phyloP scores from a whole-genome alignment of 192 early-diverging fungal species.

The Coemansia pectinata region DNA sequence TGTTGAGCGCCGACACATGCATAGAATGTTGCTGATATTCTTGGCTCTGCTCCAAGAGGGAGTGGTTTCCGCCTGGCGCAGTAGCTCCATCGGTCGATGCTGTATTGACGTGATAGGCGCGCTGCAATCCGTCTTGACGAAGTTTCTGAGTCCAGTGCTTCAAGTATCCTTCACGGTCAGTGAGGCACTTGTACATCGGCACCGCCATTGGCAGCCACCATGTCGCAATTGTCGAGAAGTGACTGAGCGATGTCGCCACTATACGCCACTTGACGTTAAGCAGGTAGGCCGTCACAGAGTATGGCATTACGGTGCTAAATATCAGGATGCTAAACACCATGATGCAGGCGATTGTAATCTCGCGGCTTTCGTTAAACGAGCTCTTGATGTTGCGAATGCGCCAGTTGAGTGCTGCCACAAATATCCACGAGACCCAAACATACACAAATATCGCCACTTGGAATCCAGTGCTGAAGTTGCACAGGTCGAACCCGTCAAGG shows the following conservation, averaged over 20 bases:
- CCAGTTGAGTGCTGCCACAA: constrained; percentile 30
- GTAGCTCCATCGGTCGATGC: neutral
- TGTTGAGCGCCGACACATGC: neutral
- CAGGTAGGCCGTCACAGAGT: constrained; percentile 21
- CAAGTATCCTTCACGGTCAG: constrained; percentile 19
- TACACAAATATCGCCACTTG: constrained; percentile 37
- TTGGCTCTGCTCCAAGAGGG: neutral
- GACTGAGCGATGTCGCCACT: constrained; percentile 34
- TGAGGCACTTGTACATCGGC: constrained; percentile 32
- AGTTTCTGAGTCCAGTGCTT: constrained; percentile 24
- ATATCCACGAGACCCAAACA: constrained; percentile 37
- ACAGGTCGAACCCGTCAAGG: constrained; percentile 20
- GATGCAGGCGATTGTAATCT: constrained; percentile 22
- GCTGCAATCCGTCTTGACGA: constrained; percentile 34
- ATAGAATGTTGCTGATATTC: neutral
- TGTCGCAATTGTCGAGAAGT: constrained; percentile 23
- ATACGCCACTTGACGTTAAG: constrained; percentile 22
- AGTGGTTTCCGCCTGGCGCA: neutral
- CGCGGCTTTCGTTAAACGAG: constrained; percentile 53
- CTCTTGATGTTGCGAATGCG: constrained; percentile 49
- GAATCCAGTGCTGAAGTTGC: constrained; percentile 28
- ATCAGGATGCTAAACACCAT: constrained; percentile 25
- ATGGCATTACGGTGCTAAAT: constrained; percentile 38
- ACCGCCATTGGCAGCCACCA: constrained; percentile 49
- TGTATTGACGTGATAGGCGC: constrained; percentile 18